These are phyloP conservation scores for Suillus subluteus DNA, from an alignment of 768 basidiomycete genomes.

Conservation along the genomic window DNA sequence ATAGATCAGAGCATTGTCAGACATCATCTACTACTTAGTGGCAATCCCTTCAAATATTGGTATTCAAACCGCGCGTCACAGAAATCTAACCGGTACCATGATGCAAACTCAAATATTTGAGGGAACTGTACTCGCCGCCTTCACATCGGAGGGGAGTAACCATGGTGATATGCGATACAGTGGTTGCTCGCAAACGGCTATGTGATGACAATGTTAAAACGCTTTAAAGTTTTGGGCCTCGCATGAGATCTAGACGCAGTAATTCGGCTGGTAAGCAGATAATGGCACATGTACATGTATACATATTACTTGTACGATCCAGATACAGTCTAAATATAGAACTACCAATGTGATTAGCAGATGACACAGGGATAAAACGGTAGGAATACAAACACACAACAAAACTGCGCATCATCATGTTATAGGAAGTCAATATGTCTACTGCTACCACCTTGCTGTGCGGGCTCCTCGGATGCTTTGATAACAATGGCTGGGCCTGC, in stretches of 20 bases:
- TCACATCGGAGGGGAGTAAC: background rate
- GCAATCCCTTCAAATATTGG: background rate
- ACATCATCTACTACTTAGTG: background rate
- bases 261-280: background rate
- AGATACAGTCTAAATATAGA: slow-evolving; percentile 11
- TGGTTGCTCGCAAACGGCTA: background rate
- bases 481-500: slow-evolving; percentile 66
- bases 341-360: slow-evolving; percentile 1
- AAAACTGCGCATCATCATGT: background rate
- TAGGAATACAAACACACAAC: background rate
- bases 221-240: background rate
- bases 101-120: background rate
- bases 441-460: slow-evolving; percentile 6
- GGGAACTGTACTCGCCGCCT: background rate
- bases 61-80: background rate
- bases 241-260: background rate
- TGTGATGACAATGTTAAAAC: background rate
- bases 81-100: background rate
- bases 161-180: background rate
- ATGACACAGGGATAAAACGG: background rate
- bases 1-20: no score
- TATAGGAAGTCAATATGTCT: slow-evolving; percentile 3
- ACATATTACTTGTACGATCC: slow-evolving; percentile 1
- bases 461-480: slow-evolving; percentile 34
- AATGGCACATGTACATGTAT: background rate